These are phyloP conservation scores for Pinguiococcus pyrenoidosus DNA, from an alignment of 108 stramenopile genomes.

Conservation along the genomic window DNA sequence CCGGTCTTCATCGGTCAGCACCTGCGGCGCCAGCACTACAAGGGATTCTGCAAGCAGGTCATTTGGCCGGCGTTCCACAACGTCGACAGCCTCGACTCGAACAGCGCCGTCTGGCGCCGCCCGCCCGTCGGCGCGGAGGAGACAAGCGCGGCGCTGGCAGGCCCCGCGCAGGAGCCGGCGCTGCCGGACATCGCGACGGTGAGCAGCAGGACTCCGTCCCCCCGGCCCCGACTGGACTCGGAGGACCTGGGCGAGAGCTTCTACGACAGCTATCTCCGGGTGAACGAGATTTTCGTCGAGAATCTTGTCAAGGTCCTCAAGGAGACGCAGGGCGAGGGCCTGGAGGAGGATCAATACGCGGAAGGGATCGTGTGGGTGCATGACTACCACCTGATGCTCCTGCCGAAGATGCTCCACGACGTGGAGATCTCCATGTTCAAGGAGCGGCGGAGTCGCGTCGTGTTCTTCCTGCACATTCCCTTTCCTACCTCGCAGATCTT, in stretches of 20 bases:
- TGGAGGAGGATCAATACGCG: background rate
- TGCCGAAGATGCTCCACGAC: constrained; percentile 71
- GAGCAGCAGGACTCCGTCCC: background rate
- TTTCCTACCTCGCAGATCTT: constrained; percentile 98
- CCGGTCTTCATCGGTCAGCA: constrained; percentile 73
- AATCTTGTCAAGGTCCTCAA: constrained; percentile 51
- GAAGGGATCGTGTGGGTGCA: constrained; percentile 90
- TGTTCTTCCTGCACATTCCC: constrained; percentile 98
- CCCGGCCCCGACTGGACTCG: background rate
- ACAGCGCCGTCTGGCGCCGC: constrained; percentile 8
- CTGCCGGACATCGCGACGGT: background rate
- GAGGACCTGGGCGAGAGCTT: background rate
- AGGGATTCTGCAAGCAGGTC: constrained; percentile 91
- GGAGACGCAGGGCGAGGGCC: background rate
- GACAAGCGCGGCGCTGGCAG: too few relatives aligned
- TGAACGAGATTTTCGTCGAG: constrained; percentile 65
- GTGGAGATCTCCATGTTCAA: constrained; percentile 42
- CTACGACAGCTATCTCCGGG: constrained; percentile 10
- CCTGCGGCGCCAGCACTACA: constrained; percentile 55
- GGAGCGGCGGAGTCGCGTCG: constrained; percentile 44
- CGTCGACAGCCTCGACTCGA: constrained; percentile 70
- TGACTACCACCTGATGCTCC: constrained; percentile 90
- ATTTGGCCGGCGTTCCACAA: constrained; percentile 97
- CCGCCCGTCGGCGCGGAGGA: background rate
- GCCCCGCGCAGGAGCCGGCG: background rate